Evolutionary conservation across 1,284 basidiomycete species (phyloP), one percentile per base, ranked within the genome.

Genomic region (Ganoderma multipileum): DNA sequence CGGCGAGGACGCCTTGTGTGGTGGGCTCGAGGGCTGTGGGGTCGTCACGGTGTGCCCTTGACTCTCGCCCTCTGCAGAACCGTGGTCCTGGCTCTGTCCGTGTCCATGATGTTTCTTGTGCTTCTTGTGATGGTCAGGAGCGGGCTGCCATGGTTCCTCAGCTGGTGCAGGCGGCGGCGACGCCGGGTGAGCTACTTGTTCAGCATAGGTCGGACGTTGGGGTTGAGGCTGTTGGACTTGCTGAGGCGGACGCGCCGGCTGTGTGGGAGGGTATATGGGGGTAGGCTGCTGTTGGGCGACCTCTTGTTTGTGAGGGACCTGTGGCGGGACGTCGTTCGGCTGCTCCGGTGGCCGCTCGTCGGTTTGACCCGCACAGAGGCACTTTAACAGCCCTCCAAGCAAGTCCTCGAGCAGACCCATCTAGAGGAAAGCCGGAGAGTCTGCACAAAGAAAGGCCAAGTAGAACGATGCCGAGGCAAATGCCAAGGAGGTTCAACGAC

Each of bases 351-450:
- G 47, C 12, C 47, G 60, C 55, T 69, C 63, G 61, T 75, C 68
- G 44, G 72, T 63, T 41, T 72, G 63, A 36, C 71, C 68, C 2
- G 68, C 72, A 58, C 78, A 78, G 41, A 80, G 70, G 26, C 74
- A 71, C 52, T 74, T 76, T 54, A 73, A 41, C 5, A 80, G 61
- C 14, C 70, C 75, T 42, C 71, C 67, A 57, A 75, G 38, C 38
- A 78, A 26, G 33, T 66, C 68, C 38, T 54, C 66, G 23, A 75
- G 55, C 41, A 76, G 66, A 36, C 73, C 73, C 76, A 76, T 77
- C 9, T 61, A 20, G 52, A 55, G 8, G 28, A 30, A 28, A 33
- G 30, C 5, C 18, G n/a, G 7, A 18, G 30, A 18, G 16, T 18
- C 14, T 20, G 18, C 1, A 18, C 23, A 50, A 14, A 50, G 8